A percentile compares a stretch with the other conserved stretches of the same genome.
phyloP scores from a whole-genome alignment of 2,329 filamentous ascomycete genomes.

The Colletotrichum sidae region DNA sequence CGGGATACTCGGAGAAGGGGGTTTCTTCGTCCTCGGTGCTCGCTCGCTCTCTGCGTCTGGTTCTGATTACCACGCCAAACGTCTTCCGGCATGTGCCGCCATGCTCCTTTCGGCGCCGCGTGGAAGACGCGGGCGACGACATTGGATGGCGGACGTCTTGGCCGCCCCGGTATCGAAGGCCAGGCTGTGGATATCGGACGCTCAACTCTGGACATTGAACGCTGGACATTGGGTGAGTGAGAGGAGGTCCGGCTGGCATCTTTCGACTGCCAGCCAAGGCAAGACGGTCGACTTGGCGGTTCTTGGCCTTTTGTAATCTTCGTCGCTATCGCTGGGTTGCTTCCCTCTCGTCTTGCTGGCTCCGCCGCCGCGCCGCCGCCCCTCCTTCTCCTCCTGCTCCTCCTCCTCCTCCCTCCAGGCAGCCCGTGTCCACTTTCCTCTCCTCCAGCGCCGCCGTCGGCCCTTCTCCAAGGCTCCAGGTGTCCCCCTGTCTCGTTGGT shows the following conservation, averaged over 20 bases:
- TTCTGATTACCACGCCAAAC: background rate
- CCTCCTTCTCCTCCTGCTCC: background rate
- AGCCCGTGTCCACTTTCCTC: constrained; percentile 28
- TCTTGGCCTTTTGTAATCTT: constrained; percentile 16
- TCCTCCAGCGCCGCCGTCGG: constrained; percentile 25
- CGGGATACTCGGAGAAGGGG: constrained; percentile 19
- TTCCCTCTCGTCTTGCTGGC: background rate
- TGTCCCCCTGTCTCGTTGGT: background rate
- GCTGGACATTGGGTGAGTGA: too few relatives aligned
- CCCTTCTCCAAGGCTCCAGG: background rate
- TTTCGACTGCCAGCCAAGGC: constrained; percentile 25
- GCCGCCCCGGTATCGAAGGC: constrained; percentile 22
- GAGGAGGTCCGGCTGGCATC: too few relatives aligned
- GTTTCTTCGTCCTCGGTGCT: background rate
- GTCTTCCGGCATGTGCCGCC: constrained; percentile 2
- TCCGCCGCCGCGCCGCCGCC: background rate
- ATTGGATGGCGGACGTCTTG: constrained; percentile 35
- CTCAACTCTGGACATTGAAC: too few relatives aligned
- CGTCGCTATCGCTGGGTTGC: too few relatives aligned
- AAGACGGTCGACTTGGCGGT: constrained; percentile 26
- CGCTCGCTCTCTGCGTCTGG: background rate
- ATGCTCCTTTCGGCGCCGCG: constrained; percentile 16
- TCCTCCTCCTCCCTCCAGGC: constrained; percentile 18
- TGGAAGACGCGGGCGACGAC: background rate
- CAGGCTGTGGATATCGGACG: constrained; percentile 20